Evolutionary conservation across 148 eudicot genomes (phyloP), one percentile per base, ranked within the genome.

Genomic region (Heliamphora exappendiculata): DNA sequence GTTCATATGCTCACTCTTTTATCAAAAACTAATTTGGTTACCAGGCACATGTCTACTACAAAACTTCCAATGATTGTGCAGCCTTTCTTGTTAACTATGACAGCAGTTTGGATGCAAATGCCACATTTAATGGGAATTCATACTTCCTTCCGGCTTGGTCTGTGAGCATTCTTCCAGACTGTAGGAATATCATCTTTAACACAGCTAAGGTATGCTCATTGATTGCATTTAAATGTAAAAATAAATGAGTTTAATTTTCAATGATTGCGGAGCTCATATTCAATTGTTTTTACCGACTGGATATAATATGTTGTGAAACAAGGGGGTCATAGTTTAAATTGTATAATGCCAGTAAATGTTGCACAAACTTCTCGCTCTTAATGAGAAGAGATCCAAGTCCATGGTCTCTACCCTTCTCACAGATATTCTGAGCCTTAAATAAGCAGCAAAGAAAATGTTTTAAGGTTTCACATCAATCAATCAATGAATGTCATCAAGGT

Each of bases 131-230:
- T 8, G 88, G 84, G 49, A 80, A 81, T 39, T 44, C 81, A 4
- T 86, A 84, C 78, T 74, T 72, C 22, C 81, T 91, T 41, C 95
- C 95, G n/a, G 89, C 95, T 47, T 91, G 95, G 95, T 91, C 95
- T 31, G 89, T 91, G n/a, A 91, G 95, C 84, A 84, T 91, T 51
- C 89, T 91, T 49, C 92, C 92, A 8, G 94, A 88, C 33, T 88
- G 94, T 72, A 74, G 78, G 72, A 80, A 79, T 58, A 90, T 84
- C 29, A 67, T 81, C 8, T 83, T 87, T 82, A 90, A 88, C 84
- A 90, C 92, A 17, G 94, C 92, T 3, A 90, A 89, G 88, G 96
- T 93, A 78, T 41, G 66, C 67, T 14, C 6, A 22, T 7, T 41
- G 9, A 5, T 53, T 54, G 1, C 37, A 37, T 34, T 10, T 12